Conservation (phyloP, 2,329 filamentous ascomycete genomes). For the Epichloe elymi region DNA sequence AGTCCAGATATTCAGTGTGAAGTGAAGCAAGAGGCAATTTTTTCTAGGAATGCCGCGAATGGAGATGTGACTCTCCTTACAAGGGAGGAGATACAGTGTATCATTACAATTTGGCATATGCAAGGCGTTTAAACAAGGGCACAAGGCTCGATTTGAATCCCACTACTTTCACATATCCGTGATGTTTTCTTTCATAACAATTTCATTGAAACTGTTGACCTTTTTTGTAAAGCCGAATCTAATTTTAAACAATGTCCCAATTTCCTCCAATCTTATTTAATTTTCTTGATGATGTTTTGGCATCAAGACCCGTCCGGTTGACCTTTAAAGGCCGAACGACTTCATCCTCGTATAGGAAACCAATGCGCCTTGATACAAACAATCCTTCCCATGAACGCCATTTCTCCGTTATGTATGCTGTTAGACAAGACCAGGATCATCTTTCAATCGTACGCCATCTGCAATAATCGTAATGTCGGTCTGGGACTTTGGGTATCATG, state of each 20-base stretch:
- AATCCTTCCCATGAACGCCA: not conserved
- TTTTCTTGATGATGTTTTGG: not conserved
- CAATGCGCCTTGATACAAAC: not conserved
- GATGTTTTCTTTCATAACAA: not conserved
- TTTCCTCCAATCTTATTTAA: not conserved
- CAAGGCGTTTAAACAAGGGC: slow-evolving; percentile 21
- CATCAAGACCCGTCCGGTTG: not conserved
- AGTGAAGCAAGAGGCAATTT: not conserved
- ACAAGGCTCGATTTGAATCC: slow-evolving; percentile 5
- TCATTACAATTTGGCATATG: slow-evolving; percentile 22
- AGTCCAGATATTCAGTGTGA: not conserved
- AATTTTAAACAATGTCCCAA: not conserved
- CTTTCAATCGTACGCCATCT: not conserved
- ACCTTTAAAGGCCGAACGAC: not conserved
- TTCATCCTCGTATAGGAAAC: not conserved
- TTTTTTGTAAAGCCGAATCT: not conserved
- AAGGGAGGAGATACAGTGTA: slow-evolving; percentile 18
- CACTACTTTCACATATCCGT: not conserved
- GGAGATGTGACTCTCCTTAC: slow-evolving; percentile 5
- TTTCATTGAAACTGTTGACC: not conserved
- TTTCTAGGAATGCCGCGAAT: not conserved
- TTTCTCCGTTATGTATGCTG: not conserved
- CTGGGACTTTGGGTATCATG: slow-evolving; percentile 3
- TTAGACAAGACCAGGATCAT: not conserved
- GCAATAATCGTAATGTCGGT: not conserved